Base-by-base conservation (phyloP, 169 alveolate species). In the Sarcocystis neurona region DNA sequence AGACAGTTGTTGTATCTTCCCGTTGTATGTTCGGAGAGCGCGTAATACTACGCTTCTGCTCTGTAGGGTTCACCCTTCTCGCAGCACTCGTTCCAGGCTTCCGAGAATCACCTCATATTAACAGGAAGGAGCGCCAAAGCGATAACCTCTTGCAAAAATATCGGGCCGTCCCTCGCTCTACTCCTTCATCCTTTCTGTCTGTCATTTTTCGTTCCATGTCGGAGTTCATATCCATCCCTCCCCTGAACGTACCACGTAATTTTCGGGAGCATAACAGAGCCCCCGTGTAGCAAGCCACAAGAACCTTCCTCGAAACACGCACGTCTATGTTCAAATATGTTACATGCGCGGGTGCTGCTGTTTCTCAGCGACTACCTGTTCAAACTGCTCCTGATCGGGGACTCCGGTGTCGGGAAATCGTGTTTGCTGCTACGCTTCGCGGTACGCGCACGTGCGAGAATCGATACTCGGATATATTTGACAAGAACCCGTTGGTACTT, bases 391-490 rank as follows among this genome's bases (percentile, higher is more conserved):
- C 93, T 98, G 84, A 97, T 98, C 80, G 99, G 99, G n/a, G 99
- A 98, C 88, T 96, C 99, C 56, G 99, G 99, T 75, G 99, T 98
- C 34, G 99, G 99, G 44, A 98, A 98, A 92, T 97, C 99, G 20
- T 97, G 99, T 79, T 94, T 98, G 89, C 95, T 98, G 75, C 97
- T 97, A 89, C 94, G 99, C 74, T 98, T 97, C 93, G 99, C 99
- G 79, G 99, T 97, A 94, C 94, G 96, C 75, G 1, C 75, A 63
- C 27, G 6, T 6, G 2, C 2, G n/a, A 4, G 6, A 37, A 27
- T n/a, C 2, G 46, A 63, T 1, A 15, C 43, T 0, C 10, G 75
- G 27, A 63, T 1, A 63, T n/a, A 10, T 43, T 30, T 20, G 32
- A 30, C 39, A 4, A 58, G 39, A 58, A 20, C 27, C 18, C 8